Conservation (phyloP, 2,329 filamentous ascomycete species). For the Proliferodiscus dingleyae region DNA sequence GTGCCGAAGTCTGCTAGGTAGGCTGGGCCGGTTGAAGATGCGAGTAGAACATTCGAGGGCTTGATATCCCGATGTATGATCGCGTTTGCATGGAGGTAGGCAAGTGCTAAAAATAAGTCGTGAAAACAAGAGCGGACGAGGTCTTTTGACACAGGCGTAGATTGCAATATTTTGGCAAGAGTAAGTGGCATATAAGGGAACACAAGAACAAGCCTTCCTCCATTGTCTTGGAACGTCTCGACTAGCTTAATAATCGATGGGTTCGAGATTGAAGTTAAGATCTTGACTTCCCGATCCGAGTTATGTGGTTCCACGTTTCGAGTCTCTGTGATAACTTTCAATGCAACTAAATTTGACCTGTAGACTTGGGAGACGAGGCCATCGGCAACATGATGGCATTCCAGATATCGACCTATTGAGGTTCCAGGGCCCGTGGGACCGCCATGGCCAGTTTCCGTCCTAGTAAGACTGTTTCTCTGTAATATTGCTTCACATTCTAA, state of each 20-base stretch:
- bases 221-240: constrained; percentile 67
- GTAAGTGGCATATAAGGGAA: constrained; percentile 81
- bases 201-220: constrained; percentile 69
- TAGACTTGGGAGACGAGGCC: constrained; percentile 85
- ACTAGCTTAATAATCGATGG: constrained; percentile 63
- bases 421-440: constrained; percentile 33
- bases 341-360: constrained; percentile 56
- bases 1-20: constrained; percentile 90
- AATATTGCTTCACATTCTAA: constrained; percentile 36
- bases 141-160: constrained; percentile 34
- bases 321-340: constrained; percentile 81
- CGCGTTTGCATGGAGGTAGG: constrained; percentile 63
- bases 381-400: constrained; percentile 51
- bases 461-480: constrained; percentile 28
- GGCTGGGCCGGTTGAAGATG: constrained; percentile 62
- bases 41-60: constrained; percentile 79
- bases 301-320: constrained; percentile 76
- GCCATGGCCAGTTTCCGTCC: constrained; percentile 6
- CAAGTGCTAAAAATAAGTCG: constrained; percentile 67
- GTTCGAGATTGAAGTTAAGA: constrained; percentile 57
- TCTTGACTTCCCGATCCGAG: constrained; percentile 70
- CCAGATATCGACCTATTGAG: constrained; percentile 48
- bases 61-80: constrained; percentile 95
- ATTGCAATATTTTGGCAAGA: constrained; percentile 61
- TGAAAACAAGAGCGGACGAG: constrained; percentile 43